These are phyloP conservation scores for Cladophialophora exuberans DNA, from an alignment of 2,329 filamentous ascomycete species.

Conservation along the genomic window DNA sequence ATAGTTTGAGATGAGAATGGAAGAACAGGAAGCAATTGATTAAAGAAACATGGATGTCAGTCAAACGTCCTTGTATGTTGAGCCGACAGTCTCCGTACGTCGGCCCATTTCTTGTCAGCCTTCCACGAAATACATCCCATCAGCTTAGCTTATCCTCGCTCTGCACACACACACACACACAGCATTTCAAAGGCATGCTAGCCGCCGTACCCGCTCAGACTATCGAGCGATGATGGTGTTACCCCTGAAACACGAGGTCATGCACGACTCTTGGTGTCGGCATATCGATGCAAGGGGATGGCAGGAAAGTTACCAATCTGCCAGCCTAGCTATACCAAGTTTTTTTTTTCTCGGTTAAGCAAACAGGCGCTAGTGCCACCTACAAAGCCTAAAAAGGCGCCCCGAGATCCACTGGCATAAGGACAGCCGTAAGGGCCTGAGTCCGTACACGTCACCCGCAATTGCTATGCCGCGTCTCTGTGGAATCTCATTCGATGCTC, in stretches of 20 bases:
- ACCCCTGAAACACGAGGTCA: conserved; percentile 13
- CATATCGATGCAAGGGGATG: conserved; percentile 12
- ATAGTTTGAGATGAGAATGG: not conserved
- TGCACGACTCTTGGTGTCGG: conserved; percentile 1
- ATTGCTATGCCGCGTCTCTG: no score
- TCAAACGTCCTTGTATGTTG: not conserved
- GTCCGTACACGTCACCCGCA: no score
- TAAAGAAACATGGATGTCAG: not conserved
- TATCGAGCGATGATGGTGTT: conserved; percentile 9
- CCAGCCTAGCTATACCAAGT: conserved; percentile 1
- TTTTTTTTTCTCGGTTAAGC: no score
- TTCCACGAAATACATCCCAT: not conserved
- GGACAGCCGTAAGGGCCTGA: no score
- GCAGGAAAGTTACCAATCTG: not conserved
- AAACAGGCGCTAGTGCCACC: conserved; percentile 8
- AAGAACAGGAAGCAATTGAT: not conserved
- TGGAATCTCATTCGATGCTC: no score
- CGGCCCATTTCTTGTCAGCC: not conserved
- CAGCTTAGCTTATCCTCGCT: not conserved
- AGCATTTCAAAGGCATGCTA: conserved; percentile 7
- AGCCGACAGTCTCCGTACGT: not conserved
- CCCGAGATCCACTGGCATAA: no score
- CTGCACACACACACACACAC: no score
- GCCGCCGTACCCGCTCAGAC: conserved; percentile 15
- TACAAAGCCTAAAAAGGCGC: no score